Conservation (phyloP, 2,329 filamentous ascomycete species). For the Plectosphaerella cucumerina region DNA sequence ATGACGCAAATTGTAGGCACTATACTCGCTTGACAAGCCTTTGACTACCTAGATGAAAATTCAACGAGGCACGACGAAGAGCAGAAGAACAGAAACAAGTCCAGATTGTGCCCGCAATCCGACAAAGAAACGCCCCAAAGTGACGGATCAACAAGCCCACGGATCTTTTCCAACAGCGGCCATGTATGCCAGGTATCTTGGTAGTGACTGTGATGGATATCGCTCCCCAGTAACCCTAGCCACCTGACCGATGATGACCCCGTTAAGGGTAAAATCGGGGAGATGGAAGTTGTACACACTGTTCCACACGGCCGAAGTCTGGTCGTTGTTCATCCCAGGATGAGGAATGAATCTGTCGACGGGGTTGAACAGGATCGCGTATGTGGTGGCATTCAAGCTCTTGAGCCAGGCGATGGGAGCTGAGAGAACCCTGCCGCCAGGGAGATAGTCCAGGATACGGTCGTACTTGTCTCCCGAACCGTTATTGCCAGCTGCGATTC, state of each 20-base stretch:
- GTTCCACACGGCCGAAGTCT: not conserved
- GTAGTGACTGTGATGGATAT: not conserved
- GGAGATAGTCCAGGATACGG: not conserved
- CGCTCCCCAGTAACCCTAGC: not conserved
- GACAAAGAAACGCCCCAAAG: too few relatives aligned
- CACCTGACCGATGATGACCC: not conserved
- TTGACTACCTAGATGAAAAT: too few relatives aligned
- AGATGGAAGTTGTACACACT: slow-evolving; percentile 7
- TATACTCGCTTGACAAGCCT: too few relatives aligned
- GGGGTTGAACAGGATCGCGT: slow-evolving; percentile 5
- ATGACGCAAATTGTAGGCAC: too few relatives aligned
- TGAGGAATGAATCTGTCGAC: not conserved
- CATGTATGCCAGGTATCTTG: not conserved
- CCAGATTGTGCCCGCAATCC: too few relatives aligned
- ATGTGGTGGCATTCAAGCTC: slow-evolving; percentile 5
- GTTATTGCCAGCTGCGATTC: not conserved
- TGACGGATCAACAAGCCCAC: not conserved
- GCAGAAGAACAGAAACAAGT: too few relatives aligned
- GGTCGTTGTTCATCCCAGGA: not conserved
- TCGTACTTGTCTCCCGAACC: slow-evolving; percentile 7
- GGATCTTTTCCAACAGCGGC: not conserved
- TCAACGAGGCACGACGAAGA: too few relatives aligned
- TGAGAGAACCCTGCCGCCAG: slow-evolving; percentile 3
- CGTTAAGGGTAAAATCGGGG: slow-evolving; percentile 1
- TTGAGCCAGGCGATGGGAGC: slow-evolving; percentile 1